Percentiles rank a stretch among this genome's conserved stretches.
Conservation (phyloP, 352 stramenopile genomes). For the Phytophthora cactorum region DNA sequence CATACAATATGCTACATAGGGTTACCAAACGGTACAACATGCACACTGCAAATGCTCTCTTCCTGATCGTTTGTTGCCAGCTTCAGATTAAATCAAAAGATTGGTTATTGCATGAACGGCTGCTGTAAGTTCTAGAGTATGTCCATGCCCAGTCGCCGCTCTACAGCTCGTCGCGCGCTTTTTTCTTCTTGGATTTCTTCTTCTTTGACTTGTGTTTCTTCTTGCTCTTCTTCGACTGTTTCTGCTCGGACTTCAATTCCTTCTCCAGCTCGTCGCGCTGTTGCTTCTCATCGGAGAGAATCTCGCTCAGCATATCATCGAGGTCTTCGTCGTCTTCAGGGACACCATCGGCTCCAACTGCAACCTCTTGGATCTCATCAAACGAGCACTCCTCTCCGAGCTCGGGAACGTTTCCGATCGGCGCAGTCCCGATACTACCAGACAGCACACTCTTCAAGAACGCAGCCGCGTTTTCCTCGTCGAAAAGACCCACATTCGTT, state of each 20-base stretch:
- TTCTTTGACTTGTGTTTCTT: slow-evolving; percentile 60
- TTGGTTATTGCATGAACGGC: not conserved
- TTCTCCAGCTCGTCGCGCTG: slow-evolving; percentile 62
- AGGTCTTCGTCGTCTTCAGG: slow-evolving; percentile 64
- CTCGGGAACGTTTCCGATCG: slow-evolving; percentile 47
- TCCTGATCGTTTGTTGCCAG: no score
- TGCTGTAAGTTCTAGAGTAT: not conserved
- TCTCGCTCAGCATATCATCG: slow-evolving; percentile 74
- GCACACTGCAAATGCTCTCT: not conserved
- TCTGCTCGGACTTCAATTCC: slow-evolving; percentile 47
- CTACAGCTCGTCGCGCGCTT: slow-evolving; percentile 66
- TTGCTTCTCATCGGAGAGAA: slow-evolving; percentile 70
- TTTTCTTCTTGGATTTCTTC: slow-evolving; percentile 68
- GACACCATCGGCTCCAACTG: slow-evolving; percentile 14
- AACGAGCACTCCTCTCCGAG: slow-evolving; percentile 57
- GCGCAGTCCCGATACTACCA: slow-evolving; percentile 63
- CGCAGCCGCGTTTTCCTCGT: slow-evolving; percentile 54
- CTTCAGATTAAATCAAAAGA: not conserved
- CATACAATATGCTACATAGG: not conserved
- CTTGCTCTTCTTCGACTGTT: slow-evolving; percentile 48
- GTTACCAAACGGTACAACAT: not conserved
- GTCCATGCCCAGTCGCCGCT: no score
- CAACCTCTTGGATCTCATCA: slow-evolving; percentile 52
- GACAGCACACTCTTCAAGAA: slow-evolving; percentile 77
- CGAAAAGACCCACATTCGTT: slow-evolving; percentile 72